Conservation (phyloP, 352 stramenopile species). For the Phytophthora pluvialis region DNA sequence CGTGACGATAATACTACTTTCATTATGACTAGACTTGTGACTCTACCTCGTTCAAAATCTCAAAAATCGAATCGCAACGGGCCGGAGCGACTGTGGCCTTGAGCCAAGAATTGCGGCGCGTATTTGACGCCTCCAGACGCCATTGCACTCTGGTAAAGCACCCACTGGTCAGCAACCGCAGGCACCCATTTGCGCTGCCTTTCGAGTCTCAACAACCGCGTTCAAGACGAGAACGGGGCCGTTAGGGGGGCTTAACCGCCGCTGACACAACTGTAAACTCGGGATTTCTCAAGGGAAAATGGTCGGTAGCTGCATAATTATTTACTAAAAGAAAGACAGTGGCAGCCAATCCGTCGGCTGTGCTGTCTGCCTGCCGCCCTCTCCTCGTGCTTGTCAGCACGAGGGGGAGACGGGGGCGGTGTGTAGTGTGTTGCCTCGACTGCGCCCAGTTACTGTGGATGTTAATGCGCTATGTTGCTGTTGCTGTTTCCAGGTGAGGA, state of each 20-base stretch:
- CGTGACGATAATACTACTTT: too few relatives aligned
- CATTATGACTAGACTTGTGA: too few relatives aligned
- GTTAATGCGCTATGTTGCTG: slow-evolving; percentile 22
- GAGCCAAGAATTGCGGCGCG: too few relatives aligned
- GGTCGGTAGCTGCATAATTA: slow-evolving; percentile 25
- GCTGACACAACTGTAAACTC: slow-evolving; percentile 9
- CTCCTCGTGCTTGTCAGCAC: neutral
- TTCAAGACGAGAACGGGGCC: neutral
- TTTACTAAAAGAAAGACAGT: slow-evolving; percentile 11
- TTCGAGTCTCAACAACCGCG: neutral
- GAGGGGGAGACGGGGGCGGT: slow-evolving; percentile 10
- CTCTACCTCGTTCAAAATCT: too few relatives aligned
- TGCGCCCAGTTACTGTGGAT: slow-evolving; percentile 5
- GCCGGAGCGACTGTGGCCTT: too few relatives aligned
- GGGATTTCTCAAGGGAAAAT: slow-evolving; percentile 21
- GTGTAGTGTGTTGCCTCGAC: slow-evolving; percentile 3
- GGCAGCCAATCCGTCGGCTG: slow-evolving; percentile 12
- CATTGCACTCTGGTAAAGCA: too few relatives aligned
- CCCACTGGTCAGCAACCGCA: too few relatives aligned
- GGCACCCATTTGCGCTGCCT: neutral
- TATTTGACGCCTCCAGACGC: too few relatives aligned
- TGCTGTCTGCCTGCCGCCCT: slow-evolving; percentile 11
- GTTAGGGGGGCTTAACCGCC: neutral
- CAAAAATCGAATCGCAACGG: too few relatives aligned
- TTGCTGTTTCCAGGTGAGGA: slow-evolving; percentile 47